phyloP scores from a whole-genome alignment of 2,329 filamentous ascomycete genomes.

The Penicillium olsonii region DNA sequence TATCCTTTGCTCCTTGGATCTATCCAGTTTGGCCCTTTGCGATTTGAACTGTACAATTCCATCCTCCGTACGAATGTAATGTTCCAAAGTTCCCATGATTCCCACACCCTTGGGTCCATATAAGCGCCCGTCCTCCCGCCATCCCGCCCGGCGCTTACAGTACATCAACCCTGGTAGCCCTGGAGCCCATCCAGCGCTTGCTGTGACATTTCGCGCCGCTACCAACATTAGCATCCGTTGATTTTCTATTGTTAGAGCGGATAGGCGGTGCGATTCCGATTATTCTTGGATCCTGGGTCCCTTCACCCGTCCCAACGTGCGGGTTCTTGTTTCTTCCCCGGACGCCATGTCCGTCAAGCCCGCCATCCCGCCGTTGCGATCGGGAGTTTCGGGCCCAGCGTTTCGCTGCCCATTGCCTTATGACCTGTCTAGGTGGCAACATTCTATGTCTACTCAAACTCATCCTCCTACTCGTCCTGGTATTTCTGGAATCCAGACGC shows the following conservation, averaged over 20 bases:
- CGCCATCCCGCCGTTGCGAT: not conserved
- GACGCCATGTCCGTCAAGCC: not conserved
- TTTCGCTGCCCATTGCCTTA: not conserved
- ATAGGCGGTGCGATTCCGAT: not conserved
- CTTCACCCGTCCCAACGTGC: not conserved
- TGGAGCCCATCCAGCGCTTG: slow-evolving; percentile 3
- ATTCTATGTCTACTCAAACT: not conserved
- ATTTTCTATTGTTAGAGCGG: not conserved
- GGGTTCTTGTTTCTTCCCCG: not conserved
- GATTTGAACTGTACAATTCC: no score
- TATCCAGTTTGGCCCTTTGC: slow-evolving; percentile 12
- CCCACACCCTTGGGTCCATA: slow-evolving; percentile 10
- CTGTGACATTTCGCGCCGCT: not conserved
- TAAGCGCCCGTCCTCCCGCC: slow-evolving; percentile 18
- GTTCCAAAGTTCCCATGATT: no score
- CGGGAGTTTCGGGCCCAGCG: not conserved
- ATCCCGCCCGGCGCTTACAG: slow-evolving; percentile 17
- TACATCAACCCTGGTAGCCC: no score
- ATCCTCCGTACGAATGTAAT: no score
- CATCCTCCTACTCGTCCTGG: not conserved
- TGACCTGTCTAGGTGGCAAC: not conserved
- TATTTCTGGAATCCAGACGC: not conserved
- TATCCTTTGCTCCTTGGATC: slow-evolving; percentile 5
- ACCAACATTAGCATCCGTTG: not conserved
- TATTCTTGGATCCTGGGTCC: not conserved